A percentile compares a stretch with the other conserved stretches of the same genome.
phyloP scores from a whole-genome alignment of 2,329 filamentous ascomycete genomes.

The Lasiodiplodia sp. region DNA sequence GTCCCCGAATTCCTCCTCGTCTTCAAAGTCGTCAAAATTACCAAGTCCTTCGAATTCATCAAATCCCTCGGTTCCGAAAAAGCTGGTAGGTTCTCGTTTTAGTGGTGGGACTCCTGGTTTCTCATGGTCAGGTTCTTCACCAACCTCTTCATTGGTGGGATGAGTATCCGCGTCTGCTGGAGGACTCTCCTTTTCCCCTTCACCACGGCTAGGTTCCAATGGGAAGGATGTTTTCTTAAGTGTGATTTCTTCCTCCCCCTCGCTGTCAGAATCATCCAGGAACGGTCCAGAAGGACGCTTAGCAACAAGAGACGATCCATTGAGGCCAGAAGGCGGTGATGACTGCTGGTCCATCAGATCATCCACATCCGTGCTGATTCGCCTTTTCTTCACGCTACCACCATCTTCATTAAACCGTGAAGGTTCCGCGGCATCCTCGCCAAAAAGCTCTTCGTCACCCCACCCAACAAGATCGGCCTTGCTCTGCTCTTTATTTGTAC shows the following conservation, averaged over 20 bases:
- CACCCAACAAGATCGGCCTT: conserved; percentile 42
- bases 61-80: conserved; percentile 48
- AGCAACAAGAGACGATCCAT: conserved; percentile 4
- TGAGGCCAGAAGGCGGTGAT: conserved; percentile 36
- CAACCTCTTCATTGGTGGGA: conserved; percentile 17
- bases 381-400: conserved; percentile 53
- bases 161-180: neutral
- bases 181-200: neutral
- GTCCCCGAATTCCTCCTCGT: conserved; percentile 62
- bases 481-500: conserved; percentile 36
- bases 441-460: conserved; percentile 38
- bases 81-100: conserved; percentile 59
- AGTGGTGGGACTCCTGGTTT: conserved; percentile 37
- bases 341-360: conserved; percentile 40
- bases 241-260: conserved; percentile 48
- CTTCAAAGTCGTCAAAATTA: conserved; percentile 63
- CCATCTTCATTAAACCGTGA: conserved; percentile 54
- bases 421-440: conserved; percentile 34
- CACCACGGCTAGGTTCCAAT: neutral
- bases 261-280: conserved; percentile 72
- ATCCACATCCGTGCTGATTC: conserved; percentile 49
- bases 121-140: conserved; percentile 13
- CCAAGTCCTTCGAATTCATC: conserved; percentile 62
- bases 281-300: conserved; percentile 66
- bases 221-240: neutral